Base-by-base conservation (phyloP, 1,284 basidiomycete genomes). In the Termitomyces sp. region DNA sequence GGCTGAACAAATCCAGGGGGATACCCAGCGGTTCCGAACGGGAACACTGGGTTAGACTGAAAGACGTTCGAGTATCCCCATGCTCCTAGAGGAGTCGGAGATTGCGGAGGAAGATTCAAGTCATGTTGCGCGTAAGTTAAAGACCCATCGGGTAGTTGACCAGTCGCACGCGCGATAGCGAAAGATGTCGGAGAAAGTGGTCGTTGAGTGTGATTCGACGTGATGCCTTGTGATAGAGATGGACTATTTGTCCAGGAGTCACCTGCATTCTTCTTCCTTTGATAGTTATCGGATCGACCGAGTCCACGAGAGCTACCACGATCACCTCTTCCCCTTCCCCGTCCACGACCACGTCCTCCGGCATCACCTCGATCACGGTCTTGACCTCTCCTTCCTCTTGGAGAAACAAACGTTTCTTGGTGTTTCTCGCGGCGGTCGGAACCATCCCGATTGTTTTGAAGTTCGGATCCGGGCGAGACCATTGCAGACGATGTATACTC, bases 1-100 rank as follows among this genome's bases (percentile, higher is more conserved):
- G 88, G 88, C 59, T 88, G 87, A 16, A 89, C 73, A 43, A 75
- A 78, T 19, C 69, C 65, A 49, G 73, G 70, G 46, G 72, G 68
- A 46, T 72, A 69, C 35, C 58, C 51, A 54, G 66, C 58, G 13
- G 52, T 30, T n/a, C 57, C 52, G 40, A 59, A 61, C 9, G 55
- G 54, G 52, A 60, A 62, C 39, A 60, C 57, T 13, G 56, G 57
- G 19, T 45, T 46, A 40, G 54, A 51, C n/a, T 52, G 53, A 39
- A 57, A 46, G 31, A 56, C 52, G 44, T 59, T 58, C 43, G 62
- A 57, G 49, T 61, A 63, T 39, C 60, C 52, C 53, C 58, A 62
- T 39, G 42, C 28, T 10, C 49, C 53, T 14, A 35, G 3, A 14
- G 33, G 10, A 30, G 33, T 42, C 7, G 41, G 24, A 31, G 45